Percentiles rank a stretch among this genome's conserved stretches.
phyloP scores from a whole-genome alignment of 257 asterid genomes.

The Salvia miltiorrhiza region DNA sequence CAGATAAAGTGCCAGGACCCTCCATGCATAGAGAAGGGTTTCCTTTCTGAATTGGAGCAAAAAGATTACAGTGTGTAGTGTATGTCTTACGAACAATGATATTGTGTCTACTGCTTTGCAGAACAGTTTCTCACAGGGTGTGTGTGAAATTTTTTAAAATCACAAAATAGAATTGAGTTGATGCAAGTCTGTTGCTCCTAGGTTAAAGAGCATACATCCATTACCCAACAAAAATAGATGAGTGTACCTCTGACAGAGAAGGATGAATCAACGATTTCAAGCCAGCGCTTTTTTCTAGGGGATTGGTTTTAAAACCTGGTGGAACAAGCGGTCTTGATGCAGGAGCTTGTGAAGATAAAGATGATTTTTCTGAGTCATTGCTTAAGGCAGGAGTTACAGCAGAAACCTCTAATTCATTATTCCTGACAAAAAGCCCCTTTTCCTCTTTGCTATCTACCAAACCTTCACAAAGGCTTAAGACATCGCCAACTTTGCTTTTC shows the following conservation, averaged over 20 bases:
- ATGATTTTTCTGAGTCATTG: slow-evolving; percentile 54
- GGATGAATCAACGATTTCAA: slow-evolving; percentile 44
- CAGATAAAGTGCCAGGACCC: not conserved
- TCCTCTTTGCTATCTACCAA: slow-evolving; percentile 52
- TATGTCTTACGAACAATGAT: not conserved
- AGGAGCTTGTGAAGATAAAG: slow-evolving; percentile 54
- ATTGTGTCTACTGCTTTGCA: not conserved
- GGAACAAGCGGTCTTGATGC: slow-evolving; percentile 78
- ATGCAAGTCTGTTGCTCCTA: not conserved
- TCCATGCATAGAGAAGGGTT: not conserved
- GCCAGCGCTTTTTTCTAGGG: slow-evolving; percentile 59
- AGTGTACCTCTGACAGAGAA: slow-evolving; percentile 50
- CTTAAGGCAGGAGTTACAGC: slow-evolving; percentile 28
- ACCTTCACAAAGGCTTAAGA: slow-evolving; percentile 35
- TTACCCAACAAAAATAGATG: not conserved
- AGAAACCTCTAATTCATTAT: slow-evolving; percentile 43
- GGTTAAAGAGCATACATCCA: not conserved
- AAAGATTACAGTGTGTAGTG: not conserved
- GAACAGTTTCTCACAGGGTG: not conserved
- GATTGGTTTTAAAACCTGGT: slow-evolving; percentile 68
- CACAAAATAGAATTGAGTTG: not conserved
- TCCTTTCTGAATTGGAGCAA: not conserved
- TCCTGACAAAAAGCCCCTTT: slow-evolving; percentile 30
- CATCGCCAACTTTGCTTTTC: slow-evolving; percentile 42
- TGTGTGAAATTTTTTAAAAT: not conserved